Conservation (phyloP, 148 eudicot genomes). For the Rhododendron vialii region DNA sequence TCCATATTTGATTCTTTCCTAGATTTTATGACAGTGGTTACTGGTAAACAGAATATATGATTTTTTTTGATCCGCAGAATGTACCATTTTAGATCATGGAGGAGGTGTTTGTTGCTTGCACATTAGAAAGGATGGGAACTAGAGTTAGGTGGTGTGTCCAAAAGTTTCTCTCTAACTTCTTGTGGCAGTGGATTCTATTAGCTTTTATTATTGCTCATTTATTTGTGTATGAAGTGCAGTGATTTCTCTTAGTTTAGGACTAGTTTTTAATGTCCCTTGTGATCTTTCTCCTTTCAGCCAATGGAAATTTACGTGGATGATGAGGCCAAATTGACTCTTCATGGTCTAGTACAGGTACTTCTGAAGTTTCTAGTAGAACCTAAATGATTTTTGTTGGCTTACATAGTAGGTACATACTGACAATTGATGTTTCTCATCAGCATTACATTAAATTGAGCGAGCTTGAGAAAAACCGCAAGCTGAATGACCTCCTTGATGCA, state of each 20-base stretch:
- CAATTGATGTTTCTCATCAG: constrained; percentile 29
- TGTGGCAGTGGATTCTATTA: background rate
- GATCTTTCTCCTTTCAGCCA: constrained; percentile 22
- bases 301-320: constrained; percentile 99
- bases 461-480: constrained; percentile 87
- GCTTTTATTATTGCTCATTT: background rate
- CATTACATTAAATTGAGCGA: constrained; percentile 94
- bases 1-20: background rate
- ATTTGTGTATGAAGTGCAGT: background rate
- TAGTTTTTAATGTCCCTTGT: constrained; percentile 3
- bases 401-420: background rate
- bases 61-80: background rate
- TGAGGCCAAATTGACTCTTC: constrained; percentile 95
- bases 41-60: background rate
- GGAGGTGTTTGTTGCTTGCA: background rate
- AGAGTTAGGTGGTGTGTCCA: background rate
- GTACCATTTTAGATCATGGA: background rate
- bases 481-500: constrained; percentile 94
- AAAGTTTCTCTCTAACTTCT: background rate
- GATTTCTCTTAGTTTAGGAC: background rate
- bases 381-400: background rate
- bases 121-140: no score
- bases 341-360: constrained; percentile 95
- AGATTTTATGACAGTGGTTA: background rate
- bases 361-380: background rate